Conservation (phyloP, 2,329 filamentous ascomycete genomes). For the Chrysoporthe cubensis region DNA sequence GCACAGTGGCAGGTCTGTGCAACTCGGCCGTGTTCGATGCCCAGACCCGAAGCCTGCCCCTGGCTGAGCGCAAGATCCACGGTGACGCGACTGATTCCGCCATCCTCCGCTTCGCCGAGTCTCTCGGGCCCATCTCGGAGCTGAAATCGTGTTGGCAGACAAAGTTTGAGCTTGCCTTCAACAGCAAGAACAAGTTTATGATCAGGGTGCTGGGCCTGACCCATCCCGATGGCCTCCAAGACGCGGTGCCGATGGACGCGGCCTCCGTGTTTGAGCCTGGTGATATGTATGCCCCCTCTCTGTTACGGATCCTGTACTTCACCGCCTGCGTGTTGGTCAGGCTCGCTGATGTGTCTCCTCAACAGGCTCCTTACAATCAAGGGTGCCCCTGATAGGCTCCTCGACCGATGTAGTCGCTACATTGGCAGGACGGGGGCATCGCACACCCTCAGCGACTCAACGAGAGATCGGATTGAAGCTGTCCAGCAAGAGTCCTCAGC, state of each 20-base stretch:
- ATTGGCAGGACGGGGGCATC: slow-evolving; percentile 59
- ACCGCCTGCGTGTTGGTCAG: no score
- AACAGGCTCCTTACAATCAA: slow-evolving; percentile 71
- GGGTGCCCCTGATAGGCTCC: slow-evolving; percentile 75
- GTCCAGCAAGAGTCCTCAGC: slow-evolving; percentile 72
- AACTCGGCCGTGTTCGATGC: slow-evolving; percentile 78
- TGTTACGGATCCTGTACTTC: background rate
- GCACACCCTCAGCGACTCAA: slow-evolving; percentile 51
- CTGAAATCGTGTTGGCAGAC: slow-evolving; percentile 66
- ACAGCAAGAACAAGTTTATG: slow-evolving; percentile 86
- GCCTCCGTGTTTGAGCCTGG: slow-evolving; percentile 40
- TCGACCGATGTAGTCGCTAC: slow-evolving; percentile 64
- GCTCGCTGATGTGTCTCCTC: background rate
- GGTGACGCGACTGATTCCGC: slow-evolving; percentile 80
- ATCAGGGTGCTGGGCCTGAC: slow-evolving; percentile 61
- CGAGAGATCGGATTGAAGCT: slow-evolving; percentile 52
- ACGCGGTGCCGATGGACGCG: slow-evolving; percentile 44
- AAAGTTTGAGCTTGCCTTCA: slow-evolving; percentile 72
- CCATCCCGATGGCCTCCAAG: slow-evolving; percentile 41
- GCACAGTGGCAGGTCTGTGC: slow-evolving; percentile 67
- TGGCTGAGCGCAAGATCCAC: slow-evolving; percentile 66
- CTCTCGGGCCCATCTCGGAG: slow-evolving; percentile 62
- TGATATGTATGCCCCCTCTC: slow-evolving; percentile 41
- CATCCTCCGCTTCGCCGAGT: slow-evolving; percentile 72
- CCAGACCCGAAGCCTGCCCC: slow-evolving; percentile 60